These are phyloP conservation scores for Ustilago trichophora DNA, from an alignment of 1,284 basidiomycete genomes.

Conservation along the genomic window DNA sequence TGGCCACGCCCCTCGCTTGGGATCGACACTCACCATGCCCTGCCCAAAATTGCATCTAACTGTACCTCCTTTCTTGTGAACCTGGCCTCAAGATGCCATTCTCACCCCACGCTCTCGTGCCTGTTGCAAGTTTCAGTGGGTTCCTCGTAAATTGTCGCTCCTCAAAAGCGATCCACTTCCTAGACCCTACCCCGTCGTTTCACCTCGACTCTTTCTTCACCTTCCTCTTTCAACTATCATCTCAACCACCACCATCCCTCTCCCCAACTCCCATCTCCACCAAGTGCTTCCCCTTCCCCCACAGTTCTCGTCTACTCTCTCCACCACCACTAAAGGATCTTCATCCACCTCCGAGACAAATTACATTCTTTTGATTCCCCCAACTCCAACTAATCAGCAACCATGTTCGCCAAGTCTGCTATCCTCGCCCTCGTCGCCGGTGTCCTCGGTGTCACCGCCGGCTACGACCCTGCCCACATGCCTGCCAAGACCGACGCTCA, in stretches of 20 bases:
- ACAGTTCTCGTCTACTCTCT: constrained; percentile 5
- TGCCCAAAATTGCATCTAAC: no score
- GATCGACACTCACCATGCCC: constrained; percentile 4
- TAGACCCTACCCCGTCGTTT: not conserved
- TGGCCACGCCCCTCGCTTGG: constrained; percentile 7
- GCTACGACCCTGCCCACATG: constrained; percentile 51
- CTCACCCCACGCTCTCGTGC: not conserved
- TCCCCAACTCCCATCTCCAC: not conserved
- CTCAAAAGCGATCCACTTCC: constrained; percentile 3
- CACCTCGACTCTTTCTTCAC: not conserved
- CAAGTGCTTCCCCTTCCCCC: not conserved
- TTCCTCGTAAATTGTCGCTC: not conserved
- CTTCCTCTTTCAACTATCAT: constrained; percentile 9
- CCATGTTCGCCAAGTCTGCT: constrained; percentile 47
- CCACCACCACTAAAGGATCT: not conserved
- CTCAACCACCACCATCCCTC: constrained; percentile 6
- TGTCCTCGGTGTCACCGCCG: constrained; percentile 45
- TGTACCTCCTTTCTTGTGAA: no score
- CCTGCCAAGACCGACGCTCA: constrained; percentile 56
- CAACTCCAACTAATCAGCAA: constrained; percentile 1
- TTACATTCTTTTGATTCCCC: constrained; percentile 30
- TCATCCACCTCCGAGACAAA: not conserved
- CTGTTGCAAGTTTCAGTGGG: not conserved
- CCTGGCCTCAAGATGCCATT: no score
- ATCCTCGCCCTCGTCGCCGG: constrained; percentile 45